Evolutionary conservation across 345 rosid species (phyloP), one percentile per base, ranked within the genome.

Genomic region (Eucalyptus urophylla): DNA sequence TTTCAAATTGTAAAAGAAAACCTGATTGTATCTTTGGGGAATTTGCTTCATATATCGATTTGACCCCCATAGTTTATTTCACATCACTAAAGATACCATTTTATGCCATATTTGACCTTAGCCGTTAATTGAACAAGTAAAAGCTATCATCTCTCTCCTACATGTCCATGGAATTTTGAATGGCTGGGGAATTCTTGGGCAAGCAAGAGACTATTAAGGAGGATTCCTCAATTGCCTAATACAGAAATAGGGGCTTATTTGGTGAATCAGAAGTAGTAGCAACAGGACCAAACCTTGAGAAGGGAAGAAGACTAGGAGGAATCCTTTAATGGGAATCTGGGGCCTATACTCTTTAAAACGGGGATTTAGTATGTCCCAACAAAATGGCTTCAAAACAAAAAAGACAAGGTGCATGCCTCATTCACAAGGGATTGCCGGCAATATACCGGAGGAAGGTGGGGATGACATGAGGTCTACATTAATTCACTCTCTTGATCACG

Each of bases 281-380:
- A 29, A 29, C 14, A 27, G 33, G 69, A 29, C 31, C 69, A 62
- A 62, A 2, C 58, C 25, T 53, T 53, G 25, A 53, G 10, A 53
- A 53, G 25, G 25, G 58, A 21, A 21, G 69, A 29, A 13, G 0
- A 62, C 69, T 62, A 62, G 69, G 69, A 62, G 8, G 69, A 27
- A 62, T 62, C 69, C 31, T 62, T 62, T 8, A 51, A 53, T 53
- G 58, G 58, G 58, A 53, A 53, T 53, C 58, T 53, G 11, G 58
- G 25, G 58, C 58, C 58, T 53, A 0, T 53, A 0, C 25, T 21
- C 58, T 53, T 53, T 53, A 53, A 19, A 1, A 53, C 4, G 0
- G 62, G 29, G 3, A 56, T 56, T 56, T 56, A 24, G 62, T 25
- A 22, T 25, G 62, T 25, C 62, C 62, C 62, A 56, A 29, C 62